These are phyloP conservation scores for Leishmania amazonensis DNA, from an alignment of 208 protist species.

Conservation along the genomic window DNA sequence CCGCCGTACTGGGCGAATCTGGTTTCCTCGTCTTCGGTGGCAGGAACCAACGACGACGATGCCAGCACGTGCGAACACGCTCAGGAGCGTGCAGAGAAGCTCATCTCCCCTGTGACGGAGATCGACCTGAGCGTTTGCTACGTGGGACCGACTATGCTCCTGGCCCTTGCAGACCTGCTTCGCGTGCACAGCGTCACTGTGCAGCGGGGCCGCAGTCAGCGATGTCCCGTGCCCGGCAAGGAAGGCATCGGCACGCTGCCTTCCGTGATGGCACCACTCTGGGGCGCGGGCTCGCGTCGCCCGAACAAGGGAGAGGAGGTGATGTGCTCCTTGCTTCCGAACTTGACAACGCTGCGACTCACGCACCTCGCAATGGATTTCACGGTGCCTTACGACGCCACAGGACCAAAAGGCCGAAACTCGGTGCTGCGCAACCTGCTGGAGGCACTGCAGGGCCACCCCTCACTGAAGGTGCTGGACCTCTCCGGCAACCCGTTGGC, in stretches of 20 bases:
- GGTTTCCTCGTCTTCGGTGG: background rate
- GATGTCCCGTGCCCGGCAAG: background rate
- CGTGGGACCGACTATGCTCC: constrained; percentile 28
- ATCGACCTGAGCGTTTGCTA: constrained; percentile 36
- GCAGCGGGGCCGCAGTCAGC: background rate
- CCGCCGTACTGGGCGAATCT: constrained; percentile 18
- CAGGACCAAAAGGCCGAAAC: constrained; percentile 4
- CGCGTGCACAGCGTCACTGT: constrained; percentile 29
- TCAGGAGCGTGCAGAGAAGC: background rate
- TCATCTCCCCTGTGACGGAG: constrained; percentile 9
- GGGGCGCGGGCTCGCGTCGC: background rate
- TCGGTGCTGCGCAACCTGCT: constrained; percentile 37
- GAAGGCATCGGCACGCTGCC: background rate
- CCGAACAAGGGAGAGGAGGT: background rate
- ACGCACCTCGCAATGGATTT: constrained; percentile 22
- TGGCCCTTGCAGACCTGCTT: constrained; percentile 39
- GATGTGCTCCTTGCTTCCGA: constrained; percentile 28
- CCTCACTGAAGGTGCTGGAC: constrained; percentile 39
- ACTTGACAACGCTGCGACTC: constrained; percentile 15
- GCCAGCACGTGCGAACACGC: background rate
- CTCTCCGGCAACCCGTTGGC: constrained; percentile 57
- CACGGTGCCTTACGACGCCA: background rate
- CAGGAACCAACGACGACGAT: background rate
- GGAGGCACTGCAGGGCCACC: constrained; percentile 41
- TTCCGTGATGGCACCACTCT: constrained; percentile 20